A percentile compares a stretch with the other conserved stretches of the same genome.
These are phyloP conservation scores for Graphiopsis chlorocephala DNA, from an alignment of 2,329 filamentous ascomycete genomes.

Conservation along the genomic window DNA sequence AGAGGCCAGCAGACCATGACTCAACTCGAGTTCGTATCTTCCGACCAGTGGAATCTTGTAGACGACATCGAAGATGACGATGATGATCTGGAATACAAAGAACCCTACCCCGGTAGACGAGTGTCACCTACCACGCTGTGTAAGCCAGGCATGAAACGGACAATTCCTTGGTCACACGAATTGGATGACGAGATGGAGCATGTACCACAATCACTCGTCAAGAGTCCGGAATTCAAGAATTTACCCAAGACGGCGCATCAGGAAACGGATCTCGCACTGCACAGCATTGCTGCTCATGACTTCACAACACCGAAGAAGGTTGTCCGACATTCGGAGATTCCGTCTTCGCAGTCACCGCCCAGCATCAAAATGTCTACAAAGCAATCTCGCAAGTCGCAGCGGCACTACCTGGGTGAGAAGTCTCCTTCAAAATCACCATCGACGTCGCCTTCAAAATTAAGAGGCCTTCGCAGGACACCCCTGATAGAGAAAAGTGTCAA, in stretches of 20 bases:
- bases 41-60: neutral
- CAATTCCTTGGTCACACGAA: neutral
- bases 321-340: constrained; percentile 17
- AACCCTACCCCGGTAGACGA: neutral
- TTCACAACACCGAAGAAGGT: constrained; percentile 19
- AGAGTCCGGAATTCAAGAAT: neutral
- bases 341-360: constrained; percentile 25
- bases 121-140: neutral
- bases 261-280: neutral
- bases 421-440: constrained; percentile 3
- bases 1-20: constrained; percentile 20
- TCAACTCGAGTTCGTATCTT: constrained; percentile 10
- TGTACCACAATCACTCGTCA: neutral
- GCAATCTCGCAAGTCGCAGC: constrained; percentile 4
- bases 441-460: neutral
- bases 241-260: neutral
- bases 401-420: neutral
- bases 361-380: constrained; percentile 20
- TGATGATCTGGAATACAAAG: neutral
- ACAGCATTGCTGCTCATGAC: constrained; percentile 11
- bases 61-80: constrained; percentile 6
- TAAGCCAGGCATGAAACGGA: neutral
- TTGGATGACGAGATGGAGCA: neutral
- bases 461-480: constrained; percentile 15
- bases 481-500: constrained; percentile 22